A percentile compares a stretch with the other conserved stretches of the same genome.
These are phyloP conservation scores for Pyricularia pennisetigena DNA, from an alignment of 2,329 filamentous ascomycete genomes.

Conservation along the genomic window DNA sequence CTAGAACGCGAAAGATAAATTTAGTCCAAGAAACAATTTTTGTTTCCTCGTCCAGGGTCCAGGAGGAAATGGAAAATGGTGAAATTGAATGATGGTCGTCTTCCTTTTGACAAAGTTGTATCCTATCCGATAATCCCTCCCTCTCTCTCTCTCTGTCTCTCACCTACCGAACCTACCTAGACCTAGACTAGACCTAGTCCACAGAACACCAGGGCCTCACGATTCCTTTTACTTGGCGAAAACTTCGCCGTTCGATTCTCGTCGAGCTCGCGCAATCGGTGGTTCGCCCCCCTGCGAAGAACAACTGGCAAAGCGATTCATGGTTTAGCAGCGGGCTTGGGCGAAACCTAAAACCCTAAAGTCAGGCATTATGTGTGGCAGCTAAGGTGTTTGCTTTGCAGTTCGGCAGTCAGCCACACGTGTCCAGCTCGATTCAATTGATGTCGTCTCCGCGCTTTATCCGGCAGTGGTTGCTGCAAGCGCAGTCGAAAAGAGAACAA, in stretches of 20 bases:
- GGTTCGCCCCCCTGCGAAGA: neutral
- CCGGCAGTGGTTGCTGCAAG: neutral
- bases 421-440: no score
- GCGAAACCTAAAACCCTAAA: neutral
- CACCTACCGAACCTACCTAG: neutral
- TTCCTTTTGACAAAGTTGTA: no score
- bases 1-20: neutral
- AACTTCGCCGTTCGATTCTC: neutral
- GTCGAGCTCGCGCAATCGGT: neutral
- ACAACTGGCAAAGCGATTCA: neutral
- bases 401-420: neutral
- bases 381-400: neutral
- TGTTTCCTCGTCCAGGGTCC: no score
- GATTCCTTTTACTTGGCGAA: neutral
- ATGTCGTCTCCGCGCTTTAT: no score
- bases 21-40: no score
- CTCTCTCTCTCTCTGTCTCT: no score
- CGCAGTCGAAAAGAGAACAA: neutral
- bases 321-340: neutral
- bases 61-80: no score
- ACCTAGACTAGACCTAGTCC: no score
- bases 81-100: no score
- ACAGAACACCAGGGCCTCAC: no score
- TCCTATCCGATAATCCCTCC: no score
- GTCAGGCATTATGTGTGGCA: neutral